A percentile compares a stretch with the other conserved stretches of the same genome.
Conservation (phyloP, 2,329 filamentous ascomycete species). For the Bipolaris cookei region DNA sequence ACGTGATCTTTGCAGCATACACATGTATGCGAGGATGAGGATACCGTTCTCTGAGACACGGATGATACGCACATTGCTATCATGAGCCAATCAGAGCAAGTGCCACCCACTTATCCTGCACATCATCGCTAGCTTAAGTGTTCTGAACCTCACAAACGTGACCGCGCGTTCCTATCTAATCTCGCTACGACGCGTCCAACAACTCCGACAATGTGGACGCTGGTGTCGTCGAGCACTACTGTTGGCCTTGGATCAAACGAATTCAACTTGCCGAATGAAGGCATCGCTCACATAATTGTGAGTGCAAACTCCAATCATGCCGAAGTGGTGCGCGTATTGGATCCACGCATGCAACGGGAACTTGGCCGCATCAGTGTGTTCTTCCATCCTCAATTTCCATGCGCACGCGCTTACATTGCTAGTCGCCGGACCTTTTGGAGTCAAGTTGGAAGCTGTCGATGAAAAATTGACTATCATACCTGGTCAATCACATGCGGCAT, state of each 20-base stretch:
- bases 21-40: neutral
- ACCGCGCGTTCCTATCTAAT: conserved; percentile 21
- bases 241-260: neutral
- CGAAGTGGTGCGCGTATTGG: conserved; percentile 6
- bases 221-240: conserved; percentile 3
- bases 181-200: conserved; percentile 28
- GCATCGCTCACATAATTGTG: conserved; percentile 13
- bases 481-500: neutral
- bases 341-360: conserved; percentile 6
- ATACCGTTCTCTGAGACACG: neutral
- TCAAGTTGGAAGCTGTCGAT: conserved; percentile 36
- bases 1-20: neutral
- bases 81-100: conserved; percentile 2
- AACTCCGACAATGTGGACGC: conserved; percentile 26
- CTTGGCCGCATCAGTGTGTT: conserved; percentile 31
- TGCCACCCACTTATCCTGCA: conserved; percentile 17
- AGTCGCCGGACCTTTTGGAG: conserved; percentile 27
- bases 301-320: neutral
- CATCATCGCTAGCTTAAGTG: conserved; percentile 18
- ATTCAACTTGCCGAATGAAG: conserved; percentile 10
- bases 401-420: neutral
- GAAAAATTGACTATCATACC: conserved; percentile 29
- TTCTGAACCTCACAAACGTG: conserved; percentile 17
- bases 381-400: neutral
- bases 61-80: neutral